phyloP scores from a whole-genome alignment of 352 stramenopile species.

The Phytophthora pseudosyringae region DNA sequence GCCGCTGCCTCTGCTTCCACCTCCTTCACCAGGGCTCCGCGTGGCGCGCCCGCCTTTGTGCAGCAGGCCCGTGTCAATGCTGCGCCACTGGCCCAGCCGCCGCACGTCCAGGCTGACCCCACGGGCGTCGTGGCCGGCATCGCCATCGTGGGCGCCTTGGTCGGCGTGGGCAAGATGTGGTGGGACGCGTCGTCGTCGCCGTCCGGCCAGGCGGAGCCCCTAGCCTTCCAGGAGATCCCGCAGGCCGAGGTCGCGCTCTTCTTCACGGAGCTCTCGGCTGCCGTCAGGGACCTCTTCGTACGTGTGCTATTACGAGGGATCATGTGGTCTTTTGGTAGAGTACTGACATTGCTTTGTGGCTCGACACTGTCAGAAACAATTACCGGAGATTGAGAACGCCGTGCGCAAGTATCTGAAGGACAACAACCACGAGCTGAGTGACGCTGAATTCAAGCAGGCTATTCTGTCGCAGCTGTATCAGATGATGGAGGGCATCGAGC shows the following conservation, averaged over 20 bases:
- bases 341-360: slow-evolving; percentile 9
- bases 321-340: neutral
- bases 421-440: slow-evolving; percentile 68
- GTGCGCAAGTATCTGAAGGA: slow-evolving; percentile 72
- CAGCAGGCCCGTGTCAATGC: slow-evolving; percentile 18
- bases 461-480: slow-evolving; percentile 79
- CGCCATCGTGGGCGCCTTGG: slow-evolving; percentile 66
- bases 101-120: slow-evolving; percentile 55
- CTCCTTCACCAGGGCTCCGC: slow-evolving; percentile 3
- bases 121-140: slow-evolving; percentile 74
- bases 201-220: slow-evolving; percentile 2
- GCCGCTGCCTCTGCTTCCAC: slow-evolving; percentile 9
- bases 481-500: slow-evolving; percentile 74
- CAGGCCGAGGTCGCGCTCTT: slow-evolving; percentile 69
- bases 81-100: slow-evolving; percentile 17
- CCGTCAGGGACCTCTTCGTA: slow-evolving; percentile 76
- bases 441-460: slow-evolving; percentile 79
- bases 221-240: slow-evolving; percentile 60
- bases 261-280: slow-evolving; percentile 74
- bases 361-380: slow-evolving; percentile 48
- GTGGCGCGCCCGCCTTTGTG: slow-evolving; percentile 8
- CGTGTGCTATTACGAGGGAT: slow-evolving; percentile 16
- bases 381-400: slow-evolving; percentile 69
- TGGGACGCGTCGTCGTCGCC: slow-evolving; percentile 71
- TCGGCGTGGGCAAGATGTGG: slow-evolving; percentile 88